Conservation (phyloP, 768 basidiomycete genomes). For the Pulveroboletus sp. region DNA sequence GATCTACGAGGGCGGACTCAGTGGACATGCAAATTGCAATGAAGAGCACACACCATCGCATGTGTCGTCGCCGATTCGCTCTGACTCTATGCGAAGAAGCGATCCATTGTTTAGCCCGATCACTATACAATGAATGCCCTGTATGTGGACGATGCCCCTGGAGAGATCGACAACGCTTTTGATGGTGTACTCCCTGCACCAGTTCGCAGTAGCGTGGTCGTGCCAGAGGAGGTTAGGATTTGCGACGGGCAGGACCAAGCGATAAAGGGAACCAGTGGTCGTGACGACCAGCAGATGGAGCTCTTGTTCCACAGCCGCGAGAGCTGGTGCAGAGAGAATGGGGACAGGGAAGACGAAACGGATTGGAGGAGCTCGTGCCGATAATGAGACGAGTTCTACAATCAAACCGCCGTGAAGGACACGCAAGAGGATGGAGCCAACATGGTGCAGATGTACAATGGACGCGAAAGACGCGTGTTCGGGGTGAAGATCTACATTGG, state of each 20-base stretch:
- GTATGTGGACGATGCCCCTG: constrained; percentile 54
- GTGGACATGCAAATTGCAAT: constrained; percentile 4
- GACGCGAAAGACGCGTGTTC: constrained; percentile 73
- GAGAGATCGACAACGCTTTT: constrained; percentile 44
- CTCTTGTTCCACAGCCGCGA: constrained; percentile 43
- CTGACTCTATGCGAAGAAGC: constrained; percentile 65
- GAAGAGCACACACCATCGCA: constrained; percentile 49
- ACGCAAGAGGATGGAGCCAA: constrained; percentile 68
- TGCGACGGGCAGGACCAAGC: constrained; percentile 60
- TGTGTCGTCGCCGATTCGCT: constrained; percentile 48
- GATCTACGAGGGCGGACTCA: constrained; percentile 41
- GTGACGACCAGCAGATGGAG: constrained; percentile 73
- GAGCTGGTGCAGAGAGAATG: constrained; percentile 58
- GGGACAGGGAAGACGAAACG: constrained; percentile 74
- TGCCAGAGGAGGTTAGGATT: constrained; percentile 54
- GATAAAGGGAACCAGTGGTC: constrained; percentile 63
- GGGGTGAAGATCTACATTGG: constrained; percentile 40
- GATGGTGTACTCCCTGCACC: constrained; percentile 65
- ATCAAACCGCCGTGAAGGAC: constrained; percentile 70
- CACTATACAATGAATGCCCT: constrained; percentile 63
- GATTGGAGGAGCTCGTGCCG: constrained; percentile 58
- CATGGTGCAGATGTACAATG: constrained; percentile 48
- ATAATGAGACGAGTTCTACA: constrained; percentile 72
- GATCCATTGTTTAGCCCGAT: constrained; percentile 57
- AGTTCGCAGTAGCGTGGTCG: constrained; percentile 47